phyloP scores from a whole-genome alignment of 2,329 filamentous ascomycete species.

The Alternaria dauci region DNA sequence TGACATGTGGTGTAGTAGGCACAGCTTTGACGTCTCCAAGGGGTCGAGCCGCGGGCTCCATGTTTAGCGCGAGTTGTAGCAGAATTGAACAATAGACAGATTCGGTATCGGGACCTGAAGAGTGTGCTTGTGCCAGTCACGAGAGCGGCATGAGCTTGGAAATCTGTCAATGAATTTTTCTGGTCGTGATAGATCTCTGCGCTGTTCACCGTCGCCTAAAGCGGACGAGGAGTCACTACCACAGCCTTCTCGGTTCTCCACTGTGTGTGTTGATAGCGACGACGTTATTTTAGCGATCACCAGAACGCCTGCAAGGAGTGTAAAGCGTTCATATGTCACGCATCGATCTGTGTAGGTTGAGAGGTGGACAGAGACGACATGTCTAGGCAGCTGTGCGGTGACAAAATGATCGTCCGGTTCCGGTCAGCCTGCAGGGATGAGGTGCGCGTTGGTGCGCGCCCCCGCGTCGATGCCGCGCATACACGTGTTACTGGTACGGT shows the following conservation, averaged over 20 bases:
- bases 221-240: neutral
- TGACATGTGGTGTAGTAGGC: constrained; percentile 6
- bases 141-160: neutral
- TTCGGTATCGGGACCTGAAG: neutral
- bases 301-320: neutral
- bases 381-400: neutral
- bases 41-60: neutral
- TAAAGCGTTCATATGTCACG: neutral
- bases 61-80: neutral
- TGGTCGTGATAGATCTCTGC: neutral
- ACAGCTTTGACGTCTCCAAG: neutral
- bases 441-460: neutral
- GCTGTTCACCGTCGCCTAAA: neutral
- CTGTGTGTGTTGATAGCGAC: neutral
- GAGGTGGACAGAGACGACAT: neutral
- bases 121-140: neutral
- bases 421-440: neutral
- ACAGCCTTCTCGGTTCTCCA: too few relatives aligned
- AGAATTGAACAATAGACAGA: neutral
- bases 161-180: neutral
- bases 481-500: neutral
- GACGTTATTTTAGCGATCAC: neutral
- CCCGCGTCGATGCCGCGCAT: neutral
- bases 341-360: neutral
- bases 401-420: neutral